These are phyloP conservation scores for Pythium biforme DNA, from an alignment of 352 stramenopile species.

Conservation along the genomic window DNA sequence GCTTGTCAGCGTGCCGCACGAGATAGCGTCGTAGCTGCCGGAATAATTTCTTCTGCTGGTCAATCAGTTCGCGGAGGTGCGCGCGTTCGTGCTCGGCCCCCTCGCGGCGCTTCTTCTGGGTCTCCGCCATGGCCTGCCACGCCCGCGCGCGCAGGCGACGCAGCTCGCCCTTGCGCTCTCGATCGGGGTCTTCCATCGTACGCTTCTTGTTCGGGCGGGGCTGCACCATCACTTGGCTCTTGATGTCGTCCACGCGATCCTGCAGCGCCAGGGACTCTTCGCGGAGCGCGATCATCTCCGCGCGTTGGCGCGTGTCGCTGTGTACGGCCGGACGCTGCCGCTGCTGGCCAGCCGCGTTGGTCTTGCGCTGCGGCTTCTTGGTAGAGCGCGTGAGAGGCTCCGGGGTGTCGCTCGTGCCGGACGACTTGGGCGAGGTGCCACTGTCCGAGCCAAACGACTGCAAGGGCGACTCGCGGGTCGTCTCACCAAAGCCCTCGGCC, in stretches of 20 bases:
- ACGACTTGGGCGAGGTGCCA: neutral
- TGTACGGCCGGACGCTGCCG: neutral
- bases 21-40: conserved; percentile 15
- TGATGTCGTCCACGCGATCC: conserved; percentile 26
- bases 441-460: conserved; percentile 2
- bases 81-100: conserved; percentile 6
- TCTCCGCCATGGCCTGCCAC: conserved; percentile 17
- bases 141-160: conserved; percentile 4
- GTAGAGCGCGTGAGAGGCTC: neutral
- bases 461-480: conserved; percentile 8
- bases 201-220: conserved; percentile 5
- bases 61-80: conserved; percentile 7
- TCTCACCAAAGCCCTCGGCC: neutral
- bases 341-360: neutral
- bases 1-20: conserved; percentile 1
- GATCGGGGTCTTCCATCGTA: conserved; percentile 4
- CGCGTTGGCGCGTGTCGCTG: conserved; percentile 37
- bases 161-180: conserved; percentile 14
- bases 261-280: conserved; percentile 27
- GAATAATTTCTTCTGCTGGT: conserved; percentile 12
- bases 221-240: conserved; percentile 8
- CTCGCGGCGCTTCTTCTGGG: conserved; percentile 13
- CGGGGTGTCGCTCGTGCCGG: neutral
- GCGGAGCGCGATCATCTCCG: conserved; percentile 33
- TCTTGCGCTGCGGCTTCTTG: neutral